Base-by-base conservation (phyloP, 2,329 filamentous ascomycete species). In the Fusarium circinatum region DNA sequence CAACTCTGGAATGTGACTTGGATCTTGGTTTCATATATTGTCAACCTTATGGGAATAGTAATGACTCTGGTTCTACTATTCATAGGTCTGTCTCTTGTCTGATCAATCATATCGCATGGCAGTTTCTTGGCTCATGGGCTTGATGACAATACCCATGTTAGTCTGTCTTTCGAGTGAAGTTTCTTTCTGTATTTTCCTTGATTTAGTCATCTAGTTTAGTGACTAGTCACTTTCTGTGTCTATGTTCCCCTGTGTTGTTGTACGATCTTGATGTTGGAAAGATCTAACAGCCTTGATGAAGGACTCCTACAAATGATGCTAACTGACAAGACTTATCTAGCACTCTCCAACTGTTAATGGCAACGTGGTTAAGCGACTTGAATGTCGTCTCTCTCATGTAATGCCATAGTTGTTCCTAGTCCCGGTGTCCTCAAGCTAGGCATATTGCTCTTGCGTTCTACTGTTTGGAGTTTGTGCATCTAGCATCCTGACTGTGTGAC, bases 1-100 rank as follows among this genome's bases (percentile, higher is more conserved):
- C 41, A 36, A 32, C 18, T 44, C 48, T 67, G 60, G 57, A 69
- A 70, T 72, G 62, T 64, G 52, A 34, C 36, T 42, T 55, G 24
- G 39, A 38, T 34, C 44, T 42, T 52, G 24, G 36, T 45, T 34
- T 24, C 45, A 38, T 62, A 60, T 61, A 48, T 24, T 52, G 20
- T 38, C 32, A 45, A 30, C 20, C n/a, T 61, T 14, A 18, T 39
- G 20, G 20, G 28, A 6, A 28, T n/a, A 15, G 7, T 32, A 17
- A 44, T 47, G 14, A 11, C 36, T 47, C 51, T 41, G 15, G 3
- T 36, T 42, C 42, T 62, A 24, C 36, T 62, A 41, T 30, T 38
- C 30, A 52, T 51, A 12, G 36, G 11, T 44, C 28, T 48, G 52
- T 59, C 39, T 67, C 52, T 62, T 28, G 26, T 55, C 42, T 28